Conservation (phyloP, 805 yeast genomes). For the Zygoascus tannicola region DNA sequence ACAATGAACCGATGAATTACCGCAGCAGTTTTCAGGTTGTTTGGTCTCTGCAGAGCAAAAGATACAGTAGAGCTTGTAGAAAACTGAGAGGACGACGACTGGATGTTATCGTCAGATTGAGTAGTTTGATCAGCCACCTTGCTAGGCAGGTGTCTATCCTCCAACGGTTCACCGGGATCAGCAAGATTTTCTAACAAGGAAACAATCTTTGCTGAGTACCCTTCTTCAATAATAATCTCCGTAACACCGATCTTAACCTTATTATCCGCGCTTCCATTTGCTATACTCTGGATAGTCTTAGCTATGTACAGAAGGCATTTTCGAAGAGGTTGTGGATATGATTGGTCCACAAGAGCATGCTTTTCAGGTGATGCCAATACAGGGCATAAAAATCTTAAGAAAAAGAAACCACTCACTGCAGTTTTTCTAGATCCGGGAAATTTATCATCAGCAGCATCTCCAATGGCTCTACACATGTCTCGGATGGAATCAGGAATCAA, state of each 20-base stretch:
- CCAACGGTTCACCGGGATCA: background rate
- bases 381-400: conserved; percentile 67
- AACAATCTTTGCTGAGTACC: conserved; percentile 5
- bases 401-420: conserved; percentile 77
- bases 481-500: conserved; percentile 54
- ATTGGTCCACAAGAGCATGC: conserved; percentile 20
- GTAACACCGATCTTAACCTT: background rate
- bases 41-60: background rate
- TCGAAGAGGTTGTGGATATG: conserved; percentile 16
- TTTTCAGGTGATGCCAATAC: conserved; percentile 75
- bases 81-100: background rate
- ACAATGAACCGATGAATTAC: conserved; percentile 43
- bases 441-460: conserved; percentile 42
- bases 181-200: conserved; percentile 5
- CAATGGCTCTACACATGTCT: conserved; percentile 54
- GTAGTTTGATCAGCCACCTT: no score
- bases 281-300: conserved; percentile 25
- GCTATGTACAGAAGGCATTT: conserved; percentile 21
- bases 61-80: background rate
- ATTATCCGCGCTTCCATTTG: conserved; percentile 9
- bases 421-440: conserved; percentile 54
- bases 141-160: no score
- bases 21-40: conserved; percentile 16
- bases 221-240: conserved; percentile 1
- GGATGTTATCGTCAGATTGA: background rate